Conservation (phyloP, 1,284 basidiomycete species). For the Pholiota adiposa region DNA sequence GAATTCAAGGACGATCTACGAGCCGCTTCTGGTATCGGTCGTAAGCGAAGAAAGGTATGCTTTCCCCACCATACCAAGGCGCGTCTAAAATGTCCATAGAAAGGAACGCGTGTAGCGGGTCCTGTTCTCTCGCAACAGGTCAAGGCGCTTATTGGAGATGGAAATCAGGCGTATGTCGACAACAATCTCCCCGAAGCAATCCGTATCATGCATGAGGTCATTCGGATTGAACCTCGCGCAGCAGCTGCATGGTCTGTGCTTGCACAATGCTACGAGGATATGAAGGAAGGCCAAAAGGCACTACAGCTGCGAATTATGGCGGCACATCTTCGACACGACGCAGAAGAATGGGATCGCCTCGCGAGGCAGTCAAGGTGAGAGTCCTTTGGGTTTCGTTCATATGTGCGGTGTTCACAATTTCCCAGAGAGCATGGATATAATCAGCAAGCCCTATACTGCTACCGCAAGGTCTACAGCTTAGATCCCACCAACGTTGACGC, state of each 20-base stretch:
- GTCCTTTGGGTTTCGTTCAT: background rate
- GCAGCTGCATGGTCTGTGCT: conserved; percentile 87
- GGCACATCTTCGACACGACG: conserved; percentile 85
- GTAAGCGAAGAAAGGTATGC: conserved; percentile 50
- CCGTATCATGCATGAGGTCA: conserved; percentile 87
- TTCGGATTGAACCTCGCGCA: conserved; percentile 90
- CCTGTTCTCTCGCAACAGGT: conserved; percentile 84
- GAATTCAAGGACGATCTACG: conserved; percentile 73
- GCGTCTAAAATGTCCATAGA: conserved; percentile 26
- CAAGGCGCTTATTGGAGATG: conserved; percentile 79
- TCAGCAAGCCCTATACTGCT: conserved; percentile 93
- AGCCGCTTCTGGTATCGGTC: conserved; percentile 73
- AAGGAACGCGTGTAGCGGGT: conserved; percentile 40
- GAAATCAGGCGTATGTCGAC: conserved; percentile 87
- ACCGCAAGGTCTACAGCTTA: conserved; percentile 80
- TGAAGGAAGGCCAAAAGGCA: conserved; percentile 70
- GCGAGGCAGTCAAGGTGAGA: conserved; percentile 74
- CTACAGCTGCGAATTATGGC: conserved; percentile 89
- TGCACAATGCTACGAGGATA: conserved; percentile 78
- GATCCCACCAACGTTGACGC: conserved; percentile 85
- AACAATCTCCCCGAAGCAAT: conserved; percentile 73
- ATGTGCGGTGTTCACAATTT: background rate
- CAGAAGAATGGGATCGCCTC: conserved; percentile 87
- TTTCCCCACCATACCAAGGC: background rate
- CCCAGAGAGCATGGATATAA: conserved; percentile 68